phyloP scores from a whole-genome alignment of 331 rosid genomes.

The Quercus phellos region DNA sequence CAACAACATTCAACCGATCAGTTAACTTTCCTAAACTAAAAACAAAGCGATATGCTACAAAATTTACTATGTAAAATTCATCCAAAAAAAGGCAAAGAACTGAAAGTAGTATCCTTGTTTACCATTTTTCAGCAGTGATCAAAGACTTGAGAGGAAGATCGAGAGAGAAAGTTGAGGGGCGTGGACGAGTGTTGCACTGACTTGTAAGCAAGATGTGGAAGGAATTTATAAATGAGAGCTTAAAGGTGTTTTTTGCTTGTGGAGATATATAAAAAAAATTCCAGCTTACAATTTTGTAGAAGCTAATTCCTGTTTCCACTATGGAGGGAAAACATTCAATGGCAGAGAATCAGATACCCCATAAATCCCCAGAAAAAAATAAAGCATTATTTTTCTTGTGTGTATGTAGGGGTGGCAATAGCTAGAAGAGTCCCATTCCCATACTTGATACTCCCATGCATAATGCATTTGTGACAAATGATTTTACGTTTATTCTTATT shows the following conservation, averaged over 20 bases:
- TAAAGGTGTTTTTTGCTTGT: conserved; percentile 14
- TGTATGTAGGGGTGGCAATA: neutral
- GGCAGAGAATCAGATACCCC: conserved; percentile 41
- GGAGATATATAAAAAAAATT: conserved; percentile 12
- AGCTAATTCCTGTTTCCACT: conserved; percentile 47
- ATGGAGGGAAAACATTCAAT: conserved; percentile 24
- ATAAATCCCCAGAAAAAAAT: neutral
- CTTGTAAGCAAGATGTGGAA: conserved; percentile 3
- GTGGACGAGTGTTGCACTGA: neutral
- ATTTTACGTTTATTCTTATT: too few relatives aligned
- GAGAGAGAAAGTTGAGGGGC: neutral
- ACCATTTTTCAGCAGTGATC: neutral
- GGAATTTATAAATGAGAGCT: conserved; percentile 27
- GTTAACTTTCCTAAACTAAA: conserved; percentile 4
- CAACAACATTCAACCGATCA: conserved; percentile 3
- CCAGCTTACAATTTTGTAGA: conserved; percentile 4
- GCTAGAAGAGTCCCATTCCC: neutral
- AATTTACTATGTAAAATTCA: neutral
- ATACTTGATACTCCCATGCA: neutral
- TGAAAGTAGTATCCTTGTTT: too few relatives aligned
- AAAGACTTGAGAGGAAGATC: neutral
- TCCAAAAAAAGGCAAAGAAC: too few relatives aligned
- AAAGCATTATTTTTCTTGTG: neutral
- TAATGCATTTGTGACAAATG: too few relatives aligned
- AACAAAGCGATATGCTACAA: neutral